Base-by-base conservation (phyloP, 495 filamentous ascomycete genomes). In the Aspergillus carlsbadensis region DNA sequence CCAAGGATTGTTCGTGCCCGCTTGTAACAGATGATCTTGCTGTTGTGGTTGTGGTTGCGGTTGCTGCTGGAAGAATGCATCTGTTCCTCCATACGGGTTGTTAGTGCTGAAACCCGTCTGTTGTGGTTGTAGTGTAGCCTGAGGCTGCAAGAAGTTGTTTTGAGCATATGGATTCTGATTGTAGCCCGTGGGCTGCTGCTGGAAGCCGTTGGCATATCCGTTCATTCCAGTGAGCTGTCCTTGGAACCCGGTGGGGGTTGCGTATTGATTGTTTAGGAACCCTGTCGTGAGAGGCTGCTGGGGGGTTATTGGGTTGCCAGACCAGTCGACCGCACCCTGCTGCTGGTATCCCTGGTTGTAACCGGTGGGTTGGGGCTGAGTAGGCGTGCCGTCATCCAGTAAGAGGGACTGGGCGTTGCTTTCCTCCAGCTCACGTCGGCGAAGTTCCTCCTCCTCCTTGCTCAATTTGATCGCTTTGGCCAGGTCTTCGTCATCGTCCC, bases 301-400 rank as follows among this genome's bases (percentile, higher is more conserved):
- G 61, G 83, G 78, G 63, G 83, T 81, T 56, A 97, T 86, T 14
- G 90, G 91, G 72, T 99, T 99, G 22, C 93, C 95, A 56, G 91
- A 92, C 85, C 92, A 97, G 70, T 99, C 95, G 24, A 99, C 95
- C 8, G 90, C 89, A 53, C 84, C 84, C 64, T 96, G 92, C 71
- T 99, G 95, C 73, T 96, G 91, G 65, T 98, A 99, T 37, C 93
- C 91, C 72, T 96, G 92, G 70, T 97, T 97, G 75, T 87, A 91
- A 3, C 89, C 88, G 7, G 92, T 96, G 26, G 84, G 84, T 75
- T 96, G 91, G 42, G 89, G 81, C 56, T 84, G 84, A 29, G 80
- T 86, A 18, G 85, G 49, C 10, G 34, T 26, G 37, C 36, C 83
- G 65, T 94, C 89, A 62, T 96, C 93, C 63, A 99, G 98, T 36